These are phyloP conservation scores for Styphnolobium japonicum DNA, from an alignment of 306 rosid species.

Conservation along the genomic window DNA sequence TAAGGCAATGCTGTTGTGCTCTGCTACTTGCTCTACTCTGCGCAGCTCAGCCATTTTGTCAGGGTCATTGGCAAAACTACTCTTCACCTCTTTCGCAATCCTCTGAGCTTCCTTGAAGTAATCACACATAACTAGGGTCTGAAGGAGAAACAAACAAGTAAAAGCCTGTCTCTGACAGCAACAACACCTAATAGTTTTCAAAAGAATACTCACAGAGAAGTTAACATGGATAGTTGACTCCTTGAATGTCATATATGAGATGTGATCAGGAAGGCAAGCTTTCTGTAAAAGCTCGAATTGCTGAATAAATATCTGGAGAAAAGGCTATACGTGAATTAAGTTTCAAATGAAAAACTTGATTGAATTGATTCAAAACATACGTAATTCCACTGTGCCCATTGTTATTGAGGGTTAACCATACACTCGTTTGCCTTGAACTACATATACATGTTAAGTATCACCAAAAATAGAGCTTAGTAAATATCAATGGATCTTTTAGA, in stretches of 20 bases:
- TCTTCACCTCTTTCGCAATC: constrained; percentile 74
- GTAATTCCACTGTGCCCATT: not conserved
- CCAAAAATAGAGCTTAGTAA: not conserved
- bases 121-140: constrained; percentile 70
- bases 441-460: not conserved
- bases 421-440: not conserved
- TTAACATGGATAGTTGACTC: constrained; percentile 54
- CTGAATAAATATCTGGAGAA: constrained; percentile 78
- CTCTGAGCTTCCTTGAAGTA: constrained; percentile 91
- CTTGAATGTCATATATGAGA: constrained; percentile 55
- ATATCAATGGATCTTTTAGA: not conserved
- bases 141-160: constrained; percentile 13
- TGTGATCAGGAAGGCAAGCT: constrained; percentile 81
- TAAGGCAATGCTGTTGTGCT: constrained; percentile 85
- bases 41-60: constrained; percentile 76
- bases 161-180: not conserved
- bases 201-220: constrained; percentile 62
- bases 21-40: constrained; percentile 86
- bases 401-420: not conserved
- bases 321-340: not conserved
- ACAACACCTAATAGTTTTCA: not conserved
- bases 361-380: not conserved
- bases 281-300: constrained; percentile 91
- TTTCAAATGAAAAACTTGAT: constrained; percentile 8
- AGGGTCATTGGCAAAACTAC: constrained; percentile 68